Conservation (phyloP, 1,284 basidiomycete genomes). For the Fistulinella cinereoalba region DNA sequence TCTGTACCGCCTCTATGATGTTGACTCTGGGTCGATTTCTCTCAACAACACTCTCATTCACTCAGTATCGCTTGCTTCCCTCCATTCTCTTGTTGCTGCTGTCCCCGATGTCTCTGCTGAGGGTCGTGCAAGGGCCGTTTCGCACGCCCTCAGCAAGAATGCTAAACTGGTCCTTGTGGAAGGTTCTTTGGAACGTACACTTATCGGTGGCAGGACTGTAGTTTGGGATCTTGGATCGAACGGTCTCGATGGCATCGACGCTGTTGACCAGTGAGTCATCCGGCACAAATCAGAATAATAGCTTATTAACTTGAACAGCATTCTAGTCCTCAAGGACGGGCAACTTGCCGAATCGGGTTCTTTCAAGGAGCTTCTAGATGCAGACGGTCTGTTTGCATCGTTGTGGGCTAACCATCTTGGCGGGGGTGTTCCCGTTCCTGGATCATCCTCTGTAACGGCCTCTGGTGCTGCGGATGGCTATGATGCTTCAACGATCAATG, state of each 20-base stretch:
- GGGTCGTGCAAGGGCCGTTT: constrained; percentile 85
- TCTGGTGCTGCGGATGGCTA: constrained; percentile 26
- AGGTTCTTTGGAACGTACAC: constrained; percentile 71
- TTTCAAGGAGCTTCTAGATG: constrained; percentile 69
- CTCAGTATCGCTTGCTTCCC: constrained; percentile 76
- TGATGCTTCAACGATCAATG: constrained; percentile 17
- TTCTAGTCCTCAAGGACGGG: constrained; percentile 79
- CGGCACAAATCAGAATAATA: no score
- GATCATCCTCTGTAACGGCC: constrained; percentile 25
- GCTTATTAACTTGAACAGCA: constrained; percentile 43
- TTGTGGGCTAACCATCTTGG: constrained; percentile 82
- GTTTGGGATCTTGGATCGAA: constrained; percentile 77
- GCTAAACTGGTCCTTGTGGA: constrained; percentile 83
- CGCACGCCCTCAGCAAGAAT: constrained; percentile 81
- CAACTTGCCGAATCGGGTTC: constrained; percentile 76
- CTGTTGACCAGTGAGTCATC: constrained; percentile 60
- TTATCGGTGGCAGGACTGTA: constrained; percentile 66
- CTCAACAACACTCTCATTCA: constrained; percentile 86
- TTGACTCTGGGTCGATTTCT: constrained; percentile 67
- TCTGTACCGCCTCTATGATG: constrained; percentile 88
- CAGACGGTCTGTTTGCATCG: constrained; percentile 68
- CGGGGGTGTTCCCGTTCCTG: constrained; percentile 32
- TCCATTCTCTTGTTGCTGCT: constrained; percentile 79
- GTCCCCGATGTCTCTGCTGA: constrained; percentile 82
- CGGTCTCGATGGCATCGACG: constrained; percentile 35